Base-by-base conservation (phyloP, 129 eudicot genomes). In the Flaveria sonorensis region DNA sequence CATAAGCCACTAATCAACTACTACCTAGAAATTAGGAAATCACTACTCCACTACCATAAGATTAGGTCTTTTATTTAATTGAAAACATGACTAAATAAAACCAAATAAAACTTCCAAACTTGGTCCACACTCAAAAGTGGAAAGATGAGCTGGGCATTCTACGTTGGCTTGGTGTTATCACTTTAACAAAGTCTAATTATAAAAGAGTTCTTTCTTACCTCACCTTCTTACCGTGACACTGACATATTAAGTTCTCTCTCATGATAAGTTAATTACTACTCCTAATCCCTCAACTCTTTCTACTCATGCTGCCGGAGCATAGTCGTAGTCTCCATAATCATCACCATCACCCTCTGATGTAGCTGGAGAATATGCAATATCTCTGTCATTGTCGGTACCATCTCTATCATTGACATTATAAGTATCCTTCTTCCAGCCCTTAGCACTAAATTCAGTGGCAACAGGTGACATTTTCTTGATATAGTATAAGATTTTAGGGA, bases 281-380 rank as follows among this genome's bases (percentile, higher is more conserved):
- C 5, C n/a, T 15, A 74, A 8, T 43, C 10, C 12, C 0, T 43
- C 18, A 9, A 57, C 6, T 19, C 7, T 9, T 40, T 2, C 2
- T 2, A 50, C 61, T 66, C 11, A 76, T 76, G 73, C 91, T 26
- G 91, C 85, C 1, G 76, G 81, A 47, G 81, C 75, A 11, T 76
- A 72, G 68, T 73, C 74, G 19, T 84, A 81, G 24, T 67, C 82
- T 39, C 68, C 77, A 32, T 82, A 75, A 1, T 71, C 77, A 23
- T 71, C 80, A 9, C 70, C 77, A 7, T 75, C 82, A 56, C 65
- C 70, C 70, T 77, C 82, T 8, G 70, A 19, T 39, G 82, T 79
- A 3, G 70, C 61, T 14, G 79, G 81, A 46, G 76, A 66, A 69
- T 73, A 42, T 45, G 61, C 74, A 19, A 78, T 78, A 2, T 32